These are phyloP conservation scores for Trichocomaceae sp. DNA, from an alignment of 2,329 filamentous ascomycete species.

Conservation along the genomic window DNA sequence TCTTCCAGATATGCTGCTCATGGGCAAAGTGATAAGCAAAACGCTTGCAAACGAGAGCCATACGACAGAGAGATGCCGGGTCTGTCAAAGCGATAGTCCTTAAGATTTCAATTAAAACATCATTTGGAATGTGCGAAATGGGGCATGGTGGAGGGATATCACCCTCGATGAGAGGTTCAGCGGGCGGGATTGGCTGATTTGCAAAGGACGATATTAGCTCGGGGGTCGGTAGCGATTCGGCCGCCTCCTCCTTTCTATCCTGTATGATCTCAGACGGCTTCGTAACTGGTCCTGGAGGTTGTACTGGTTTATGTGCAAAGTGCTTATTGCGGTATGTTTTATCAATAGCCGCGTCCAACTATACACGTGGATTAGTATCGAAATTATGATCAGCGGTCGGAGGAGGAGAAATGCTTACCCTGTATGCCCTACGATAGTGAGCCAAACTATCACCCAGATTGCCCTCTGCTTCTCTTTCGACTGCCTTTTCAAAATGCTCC, in stretches of 20 bases:
- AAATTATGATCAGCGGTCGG: neutral
- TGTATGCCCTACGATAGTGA: slow-evolving; percentile 84
- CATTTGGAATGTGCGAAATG: slow-evolving; percentile 69
- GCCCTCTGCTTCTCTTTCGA: slow-evolving; percentile 78
- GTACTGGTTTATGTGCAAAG: slow-evolving; percentile 59
- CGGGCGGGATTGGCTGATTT: slow-evolving; percentile 59
- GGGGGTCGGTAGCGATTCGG: slow-evolving; percentile 45
- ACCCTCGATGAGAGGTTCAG: slow-evolving; percentile 63
- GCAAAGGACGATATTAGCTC: slow-evolving; percentile 75
- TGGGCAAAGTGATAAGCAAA: slow-evolving; percentile 77
- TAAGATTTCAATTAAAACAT: slow-evolving; percentile 76
- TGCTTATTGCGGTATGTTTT: slow-evolving; percentile 85
- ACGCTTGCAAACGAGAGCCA: slow-evolving; percentile 76
- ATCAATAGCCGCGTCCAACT: slow-evolving; percentile 82
- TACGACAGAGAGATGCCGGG: slow-evolving; percentile 66
- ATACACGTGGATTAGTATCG: slow-evolving; percentile 18
- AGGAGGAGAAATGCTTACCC: slow-evolving; percentile 46
- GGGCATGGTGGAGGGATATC: slow-evolving; percentile 71
- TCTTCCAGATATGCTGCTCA: slow-evolving; percentile 81
- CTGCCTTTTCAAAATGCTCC: slow-evolving; percentile 87
- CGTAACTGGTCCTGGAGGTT: slow-evolving; percentile 31
- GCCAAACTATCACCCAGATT: slow-evolving; percentile 81
- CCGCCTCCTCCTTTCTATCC: slow-evolving; percentile 32
- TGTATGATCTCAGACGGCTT: slow-evolving; percentile 53
- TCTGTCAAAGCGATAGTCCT: slow-evolving; percentile 67